These are phyloP conservation scores for Tulasnella calospora DNA, from an alignment of 768 basidiomycete genomes.

Conservation along the genomic window DNA sequence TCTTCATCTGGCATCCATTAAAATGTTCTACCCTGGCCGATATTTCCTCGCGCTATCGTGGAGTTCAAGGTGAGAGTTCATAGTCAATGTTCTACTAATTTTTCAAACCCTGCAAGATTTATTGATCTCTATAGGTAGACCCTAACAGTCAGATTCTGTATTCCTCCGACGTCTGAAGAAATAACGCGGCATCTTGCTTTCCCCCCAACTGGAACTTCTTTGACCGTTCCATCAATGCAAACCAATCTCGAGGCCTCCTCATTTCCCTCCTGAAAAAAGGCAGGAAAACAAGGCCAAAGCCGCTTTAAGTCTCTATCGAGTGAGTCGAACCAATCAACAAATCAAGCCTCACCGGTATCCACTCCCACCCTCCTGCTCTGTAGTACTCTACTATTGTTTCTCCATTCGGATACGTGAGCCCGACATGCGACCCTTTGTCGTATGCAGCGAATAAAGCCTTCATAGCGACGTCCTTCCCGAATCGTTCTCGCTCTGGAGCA, in stretches of 20 bases:
- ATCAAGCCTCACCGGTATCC: slow-evolving; percentile 63
- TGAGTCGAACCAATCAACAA: slow-evolving; percentile 12
- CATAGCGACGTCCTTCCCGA: slow-evolving; percentile 48
- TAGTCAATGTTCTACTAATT: not conserved
- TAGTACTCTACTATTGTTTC: slow-evolving; percentile 65
- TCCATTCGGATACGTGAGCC: slow-evolving; percentile 53
- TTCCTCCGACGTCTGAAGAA: slow-evolving; percentile 34
- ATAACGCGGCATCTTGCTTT: slow-evolving; percentile 49
- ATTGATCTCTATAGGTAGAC: not conserved
- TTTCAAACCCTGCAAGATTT: not conserved
- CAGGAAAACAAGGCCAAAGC: not conserved
- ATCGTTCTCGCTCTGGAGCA: slow-evolving; percentile 40
- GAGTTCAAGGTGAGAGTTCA: too few species aligned
- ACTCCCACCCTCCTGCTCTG: slow-evolving; percentile 76
- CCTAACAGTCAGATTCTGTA: not conserved
- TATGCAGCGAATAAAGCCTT: slow-evolving; percentile 66
- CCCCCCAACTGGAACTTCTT: slow-evolving; percentile 57
- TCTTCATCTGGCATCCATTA: too few species aligned
- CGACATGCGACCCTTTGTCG: slow-evolving; percentile 64
- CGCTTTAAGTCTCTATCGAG: slow-evolving; percentile 1
- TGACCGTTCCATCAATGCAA: slow-evolving; percentile 75
- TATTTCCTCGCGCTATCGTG: too few species aligned
- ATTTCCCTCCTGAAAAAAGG: slow-evolving; percentile 45
- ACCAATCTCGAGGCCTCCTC: slow-evolving; percentile 65
- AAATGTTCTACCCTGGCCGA: too few species aligned